Percentiles rank a stretch among this genome's conserved stretches.
Conservation (phyloP, 352 stramenopile genomes). For the Phytopythium montanum region DNA sequence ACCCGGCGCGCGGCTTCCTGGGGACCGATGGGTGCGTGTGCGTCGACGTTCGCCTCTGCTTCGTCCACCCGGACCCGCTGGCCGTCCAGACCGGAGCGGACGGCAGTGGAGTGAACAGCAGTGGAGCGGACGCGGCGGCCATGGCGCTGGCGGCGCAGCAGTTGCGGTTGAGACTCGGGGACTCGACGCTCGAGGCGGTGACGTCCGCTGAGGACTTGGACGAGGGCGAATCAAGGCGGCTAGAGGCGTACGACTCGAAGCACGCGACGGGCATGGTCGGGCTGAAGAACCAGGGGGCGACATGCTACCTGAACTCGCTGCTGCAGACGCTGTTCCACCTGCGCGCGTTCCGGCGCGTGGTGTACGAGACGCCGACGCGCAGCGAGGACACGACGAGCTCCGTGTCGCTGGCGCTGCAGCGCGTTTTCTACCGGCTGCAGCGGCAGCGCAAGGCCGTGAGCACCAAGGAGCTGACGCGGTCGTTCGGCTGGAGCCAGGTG, state of each 20-base stretch:
- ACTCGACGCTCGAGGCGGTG: background rate
- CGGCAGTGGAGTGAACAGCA: too few relatives aligned
- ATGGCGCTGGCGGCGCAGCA: background rate
- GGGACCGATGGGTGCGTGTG: conserved; percentile 39
- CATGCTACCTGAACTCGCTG: conserved; percentile 94
- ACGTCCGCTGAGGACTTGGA: conserved; percentile 7
- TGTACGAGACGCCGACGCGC: conserved; percentile 77
- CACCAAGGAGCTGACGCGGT: conserved; percentile 91
- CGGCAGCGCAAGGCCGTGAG: conserved; percentile 72
- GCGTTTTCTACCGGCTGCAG: conserved; percentile 85
- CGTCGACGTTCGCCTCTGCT: conserved; percentile 44
- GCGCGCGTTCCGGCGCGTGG: conserved; percentile 76
- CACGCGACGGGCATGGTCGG: conserved; percentile 85
- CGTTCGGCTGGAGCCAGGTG: conserved; percentile 90
- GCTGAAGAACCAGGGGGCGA: conserved; percentile 89
- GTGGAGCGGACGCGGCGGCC: conserved; percentile 9
- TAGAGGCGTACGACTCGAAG: conserved; percentile 66
- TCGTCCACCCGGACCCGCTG: conserved; percentile 18
- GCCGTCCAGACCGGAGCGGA: conserved; percentile 17
- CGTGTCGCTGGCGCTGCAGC: conserved; percentile 77
- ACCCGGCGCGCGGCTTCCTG: conserved; percentile 42
- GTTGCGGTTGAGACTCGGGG: conserved; percentile 2
- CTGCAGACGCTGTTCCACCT: conserved; percentile 92
- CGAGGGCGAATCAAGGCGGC: conserved; percentile 8
- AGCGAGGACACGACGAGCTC: conserved; percentile 83